Evolutionary conservation across 345 rosid species (phyloP).

Genomic region (Arabidopsis arenosa): DNA sequence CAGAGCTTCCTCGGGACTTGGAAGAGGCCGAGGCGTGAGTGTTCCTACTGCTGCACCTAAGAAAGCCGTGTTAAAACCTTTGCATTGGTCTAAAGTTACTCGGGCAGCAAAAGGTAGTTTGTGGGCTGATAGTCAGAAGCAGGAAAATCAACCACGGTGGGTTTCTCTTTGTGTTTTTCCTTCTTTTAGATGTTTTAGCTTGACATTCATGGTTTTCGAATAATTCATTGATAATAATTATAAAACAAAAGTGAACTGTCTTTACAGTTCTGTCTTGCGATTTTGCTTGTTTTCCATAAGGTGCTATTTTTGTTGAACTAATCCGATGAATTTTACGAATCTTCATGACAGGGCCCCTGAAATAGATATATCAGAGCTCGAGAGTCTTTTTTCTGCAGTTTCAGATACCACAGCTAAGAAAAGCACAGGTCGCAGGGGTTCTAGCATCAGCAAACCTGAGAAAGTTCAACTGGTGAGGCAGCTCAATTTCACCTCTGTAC

Average conservation of each 20-base stretch:
- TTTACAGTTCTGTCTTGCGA: slow-evolving; percentile 11
- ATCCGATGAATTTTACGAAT: not conserved
- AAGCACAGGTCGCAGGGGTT: slow-evolving; percentile 78
- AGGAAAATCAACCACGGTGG: slow-evolving; percentile 81
- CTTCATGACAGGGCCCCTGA: slow-evolving; percentile 86
- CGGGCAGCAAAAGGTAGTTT: slow-evolving; percentile 91
- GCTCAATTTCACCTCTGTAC: slow-evolving; percentile 33
- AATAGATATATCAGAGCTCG: slow-evolving; percentile 96
- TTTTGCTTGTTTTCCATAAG: not conserved
- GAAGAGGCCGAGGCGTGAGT: slow-evolving; percentile 62
- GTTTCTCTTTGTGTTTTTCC: slow-evolving; percentile 34
- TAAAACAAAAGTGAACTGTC: not conserved
- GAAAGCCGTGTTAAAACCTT: slow-evolving; percentile 76
- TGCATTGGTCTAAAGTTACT: slow-evolving; percentile 97
- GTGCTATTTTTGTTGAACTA: slow-evolving; percentile 13
- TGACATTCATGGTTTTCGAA: slow-evolving; percentile 2
- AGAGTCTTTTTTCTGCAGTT: slow-evolving; percentile 89
- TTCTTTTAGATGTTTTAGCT: slow-evolving; percentile 27
- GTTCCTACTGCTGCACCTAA: slow-evolving; percentile 62
- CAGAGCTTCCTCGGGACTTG: slow-evolving; percentile 55
- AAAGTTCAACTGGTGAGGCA: slow-evolving; percentile 89
- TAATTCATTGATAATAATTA: not conserved
- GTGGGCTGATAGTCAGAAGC: slow-evolving; percentile 94
- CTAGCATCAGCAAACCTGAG: slow-evolving; percentile 85
- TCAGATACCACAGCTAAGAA: slow-evolving; percentile 69